Evolutionary conservation across 495 filamentous ascomycete genomes (phyloP), one percentile per base, ranked within the genome.

Genomic region (Penicillium longicatenatum): DNA sequence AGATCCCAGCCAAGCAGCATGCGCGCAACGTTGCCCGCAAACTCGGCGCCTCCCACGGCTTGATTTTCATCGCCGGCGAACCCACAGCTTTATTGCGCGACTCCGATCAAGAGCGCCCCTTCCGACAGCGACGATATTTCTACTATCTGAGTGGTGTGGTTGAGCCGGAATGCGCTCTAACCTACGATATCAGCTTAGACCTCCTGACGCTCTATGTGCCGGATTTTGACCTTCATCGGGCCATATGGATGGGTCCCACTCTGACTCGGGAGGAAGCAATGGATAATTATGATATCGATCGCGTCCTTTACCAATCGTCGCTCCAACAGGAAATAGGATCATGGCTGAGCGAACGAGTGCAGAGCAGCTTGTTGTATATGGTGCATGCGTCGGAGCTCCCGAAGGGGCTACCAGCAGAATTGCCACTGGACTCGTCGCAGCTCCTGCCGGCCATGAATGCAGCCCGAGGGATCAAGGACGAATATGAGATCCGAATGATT

Each of bases 191-290:
- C 54, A 73, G 78, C 39, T 81, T 77, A 19, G 78, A 82, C 54
- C 83, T 84, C 47, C 84, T 92, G 33, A 96, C 91, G 1, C 87
- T 98, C 51, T 98, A 90, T 76, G 94, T 98, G 57, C 95, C 94
- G 3, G 86, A 92, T n/a, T 84, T 97, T 64, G 85, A 94, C 57
- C 84, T 93, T 46, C 89, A 90, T 46, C 84, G 82, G 50, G 93
- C 96, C 5, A 90, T 98, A 63, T 98, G 94, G 94, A 89, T 88
- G 54, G 95, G 94, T n/a, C 85, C 96, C 20, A 94, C 94, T 1
- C 72, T 95, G 49, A 85, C 84, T 8, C 67, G 78, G 42, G 80
- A 89, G 35, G 89, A 96, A 60, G 94, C 93, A 16, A 73, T 84
- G 56, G 62, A 68, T 30, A 72, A 66, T 42, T 97, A 88, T 70